Evolutionary conservation across 192 early-diverging fungal genomes (phyloP).

Genomic region (Backusella liffmaniae): DNA sequence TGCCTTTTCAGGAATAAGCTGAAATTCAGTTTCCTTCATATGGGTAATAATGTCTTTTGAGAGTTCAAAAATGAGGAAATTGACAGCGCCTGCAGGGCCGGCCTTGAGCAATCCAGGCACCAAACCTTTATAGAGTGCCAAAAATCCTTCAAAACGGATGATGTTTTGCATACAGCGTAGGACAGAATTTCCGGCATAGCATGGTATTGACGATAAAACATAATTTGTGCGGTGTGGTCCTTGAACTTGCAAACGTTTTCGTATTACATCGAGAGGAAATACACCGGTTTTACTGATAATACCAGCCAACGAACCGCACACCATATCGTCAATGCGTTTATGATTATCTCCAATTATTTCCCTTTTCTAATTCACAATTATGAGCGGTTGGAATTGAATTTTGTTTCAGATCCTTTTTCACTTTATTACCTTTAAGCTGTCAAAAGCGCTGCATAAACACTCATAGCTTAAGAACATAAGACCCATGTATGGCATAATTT

Average conservation of each 20-base stretch:
- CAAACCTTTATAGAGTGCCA: slow-evolving; percentile 88
- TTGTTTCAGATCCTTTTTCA: not conserved
- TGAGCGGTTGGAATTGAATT: not conserved
- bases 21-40: not conserved
- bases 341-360: slow-evolving; percentile 16
- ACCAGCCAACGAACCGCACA: slow-evolving; percentile 81
- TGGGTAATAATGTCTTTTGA: slow-evolving; percentile 48
- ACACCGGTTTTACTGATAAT: slow-evolving; percentile 80
- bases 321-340: slow-evolving; percentile 57
- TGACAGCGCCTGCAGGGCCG: slow-evolving; percentile 79
- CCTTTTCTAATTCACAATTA: slow-evolving; percentile 18
- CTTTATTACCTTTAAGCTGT: slow-evolving; percentile 38
- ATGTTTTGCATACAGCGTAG: slow-evolving; percentile 63
- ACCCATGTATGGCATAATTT: slow-evolving; percentile 96
- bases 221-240: slow-evolving; percentile 42
- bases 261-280: slow-evolving; percentile 90
- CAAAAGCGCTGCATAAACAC: slow-evolving; percentile 46
- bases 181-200: slow-evolving; percentile 47
- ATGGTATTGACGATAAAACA: not conserved
- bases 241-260: slow-evolving; percentile 74
- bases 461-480: slow-evolving; percentile 85
- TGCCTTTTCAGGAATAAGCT: not conserved
- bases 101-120: slow-evolving; percentile 84
- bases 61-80: slow-evolving; percentile 81
- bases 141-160: slow-evolving; percentile 68